A percentile compares a stretch with the other conserved stretches of the same genome.
These are phyloP conservation scores for Vigna unguiculata DNA, from an alignment of 306 rosid species.

Conservation along the genomic window DNA sequence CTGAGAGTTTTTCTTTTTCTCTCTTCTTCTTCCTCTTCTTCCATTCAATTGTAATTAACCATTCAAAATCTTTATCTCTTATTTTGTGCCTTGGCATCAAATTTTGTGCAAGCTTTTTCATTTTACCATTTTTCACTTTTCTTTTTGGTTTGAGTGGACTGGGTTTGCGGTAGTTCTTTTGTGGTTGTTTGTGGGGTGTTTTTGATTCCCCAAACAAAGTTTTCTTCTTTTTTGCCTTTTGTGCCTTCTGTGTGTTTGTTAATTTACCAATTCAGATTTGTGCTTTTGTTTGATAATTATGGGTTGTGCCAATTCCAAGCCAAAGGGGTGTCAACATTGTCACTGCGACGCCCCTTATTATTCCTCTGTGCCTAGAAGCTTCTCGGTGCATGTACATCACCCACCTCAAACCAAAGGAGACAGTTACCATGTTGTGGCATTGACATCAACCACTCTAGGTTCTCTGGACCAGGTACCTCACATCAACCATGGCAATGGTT, in stretches of 20 bases:
- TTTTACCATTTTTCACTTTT: neutral
- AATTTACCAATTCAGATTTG: slow-evolving; percentile 20
- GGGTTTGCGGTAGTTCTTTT: neutral
- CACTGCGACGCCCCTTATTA: slow-evolving; percentile 59
- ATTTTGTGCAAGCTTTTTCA: neutral
- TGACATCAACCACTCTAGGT: slow-evolving; percentile 87
- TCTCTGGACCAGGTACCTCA: slow-evolving; percentile 54
- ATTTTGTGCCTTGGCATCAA: neutral
- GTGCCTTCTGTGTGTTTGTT: neutral
- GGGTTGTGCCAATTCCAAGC: slow-evolving; percentile 91
- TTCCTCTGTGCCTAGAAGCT: slow-evolving; percentile 72
- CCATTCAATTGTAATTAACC: neutral
- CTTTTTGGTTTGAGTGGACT: slow-evolving; percentile 6
- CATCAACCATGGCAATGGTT: slow-evolving; percentile 22
- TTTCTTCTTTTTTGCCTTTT: neutral
- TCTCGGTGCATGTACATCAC: slow-evolving; percentile 84
- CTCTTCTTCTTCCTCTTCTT: neutral
- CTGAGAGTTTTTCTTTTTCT: neutral
- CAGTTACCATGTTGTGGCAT: slow-evolving; percentile 82
- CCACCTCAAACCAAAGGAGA: slow-evolving; percentile 72
- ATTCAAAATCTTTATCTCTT: neutral
- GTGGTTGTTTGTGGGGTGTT: slow-evolving; percentile 9
- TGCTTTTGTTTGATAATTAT: slow-evolving; percentile 37
- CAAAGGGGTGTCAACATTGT: slow-evolving; percentile 69
- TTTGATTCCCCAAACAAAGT: slow-evolving; percentile 4